Evolutionary conservation across 2,329 filamentous ascomycete genomes (phyloP), one percentile per base, ranked within the genome.

Genomic region (Cladophialophora chaetospira): DNA sequence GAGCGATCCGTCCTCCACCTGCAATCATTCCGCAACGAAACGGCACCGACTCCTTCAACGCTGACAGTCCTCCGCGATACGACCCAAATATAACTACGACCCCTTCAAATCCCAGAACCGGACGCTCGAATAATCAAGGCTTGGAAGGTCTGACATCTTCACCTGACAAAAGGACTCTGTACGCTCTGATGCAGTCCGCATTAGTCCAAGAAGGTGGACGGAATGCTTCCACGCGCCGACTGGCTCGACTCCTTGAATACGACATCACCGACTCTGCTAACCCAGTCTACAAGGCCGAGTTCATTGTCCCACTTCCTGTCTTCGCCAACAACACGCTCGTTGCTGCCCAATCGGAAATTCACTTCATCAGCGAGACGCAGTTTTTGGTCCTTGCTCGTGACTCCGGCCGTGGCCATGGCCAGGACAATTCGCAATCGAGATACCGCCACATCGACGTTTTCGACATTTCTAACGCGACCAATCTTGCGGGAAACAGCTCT

Each of bases 111-210:
- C 83, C 85, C 0, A 75, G 78, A 1, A 79, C 79, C 0, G 88
- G 88, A 10, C 81, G 88, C 17, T 76, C 79, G 53, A 89, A 91
- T 70, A 91, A 91, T 70, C 86, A 89, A 68, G 87, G 88, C n/a
- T 82, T 90, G 46, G 88, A 91, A 70, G 87, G 84, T 0, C 71
- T 91, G 46, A 86, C 84, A 0, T 71, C 81, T n/a, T 83, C 81
- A 3, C 75, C 79, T 0, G 82, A 88, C 62, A 85, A 86, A 8
- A 83, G 82, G 59, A 82, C 77, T 1, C 74, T 90, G 9, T 89
- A 83, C 66, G 80, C 81, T 1, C 76, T 90, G 55, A 73, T 89
- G 19, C 87, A 91, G 68, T 84, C 82, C 1, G 85, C 86, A 0
- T 73, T 83, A 3, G 78, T 81, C 57, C 83, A 87, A 65, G 82